Conservation (phyloP, 352 stramenopile genomes). For the Saprolegnia diclina region DNA sequence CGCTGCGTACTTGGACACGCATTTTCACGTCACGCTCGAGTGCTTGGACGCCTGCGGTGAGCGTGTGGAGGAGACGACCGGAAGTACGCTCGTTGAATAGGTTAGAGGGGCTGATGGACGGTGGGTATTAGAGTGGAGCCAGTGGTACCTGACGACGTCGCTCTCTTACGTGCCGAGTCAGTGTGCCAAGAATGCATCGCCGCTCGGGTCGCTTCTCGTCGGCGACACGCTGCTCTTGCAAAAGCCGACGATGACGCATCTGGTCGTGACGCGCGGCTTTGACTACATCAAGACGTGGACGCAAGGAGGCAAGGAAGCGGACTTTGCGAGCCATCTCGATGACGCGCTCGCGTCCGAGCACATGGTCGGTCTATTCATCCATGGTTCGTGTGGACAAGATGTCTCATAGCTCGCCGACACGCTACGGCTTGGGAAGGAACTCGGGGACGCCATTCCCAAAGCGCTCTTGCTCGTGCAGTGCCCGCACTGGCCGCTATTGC, state of each 20-base stretch:
- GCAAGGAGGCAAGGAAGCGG: conserved; percentile 40
- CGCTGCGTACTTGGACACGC: conserved; percentile 36
- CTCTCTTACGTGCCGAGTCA: conserved; percentile 17
- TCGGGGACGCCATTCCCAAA: not conserved
- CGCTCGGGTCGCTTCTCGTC: conserved; percentile 46
- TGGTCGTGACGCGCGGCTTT: conserved; percentile 55
- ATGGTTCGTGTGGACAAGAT: not conserved
- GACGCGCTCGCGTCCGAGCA: conserved; percentile 53
- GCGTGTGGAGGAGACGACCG: not conserved
- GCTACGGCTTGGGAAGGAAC: not conserved
- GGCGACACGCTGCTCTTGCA: conserved; percentile 50
- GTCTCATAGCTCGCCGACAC: not conserved
- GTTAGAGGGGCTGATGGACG: not conserved
- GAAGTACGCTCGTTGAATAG: not conserved
- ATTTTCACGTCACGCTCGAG: conserved; percentile 37
- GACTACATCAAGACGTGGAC: conserved; percentile 62
- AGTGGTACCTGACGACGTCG: conserved; percentile 45
- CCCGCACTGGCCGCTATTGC: conserved; percentile 37
- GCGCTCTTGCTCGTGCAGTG: conserved; percentile 43
- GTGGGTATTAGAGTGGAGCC: conserved; percentile 39
- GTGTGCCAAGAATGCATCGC: not conserved
- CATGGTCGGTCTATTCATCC: conserved; percentile 34
- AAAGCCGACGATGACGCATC: not conserved
- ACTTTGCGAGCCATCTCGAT: conserved; percentile 39
- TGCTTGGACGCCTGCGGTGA: conserved; percentile 43